phyloP scores from a whole-genome alignment of 306 rosid species.

The Vigna radiata region DNA sequence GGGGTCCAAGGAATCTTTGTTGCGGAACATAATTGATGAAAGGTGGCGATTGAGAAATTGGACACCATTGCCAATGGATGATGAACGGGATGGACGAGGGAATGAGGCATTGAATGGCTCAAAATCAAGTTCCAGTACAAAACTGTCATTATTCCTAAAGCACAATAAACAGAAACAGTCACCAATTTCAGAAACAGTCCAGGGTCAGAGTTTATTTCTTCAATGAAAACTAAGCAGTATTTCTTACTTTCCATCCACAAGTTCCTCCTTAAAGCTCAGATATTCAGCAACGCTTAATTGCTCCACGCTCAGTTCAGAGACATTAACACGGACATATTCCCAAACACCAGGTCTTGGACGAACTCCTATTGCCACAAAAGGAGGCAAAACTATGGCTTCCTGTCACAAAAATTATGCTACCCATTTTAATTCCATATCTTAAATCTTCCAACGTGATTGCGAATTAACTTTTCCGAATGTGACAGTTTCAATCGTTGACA shows the following conservation, averaged over 20 bases:
- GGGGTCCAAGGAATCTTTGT: slow-evolving; percentile 82
- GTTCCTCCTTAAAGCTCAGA: slow-evolving; percentile 87
- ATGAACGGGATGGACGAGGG: slow-evolving; percentile 86
- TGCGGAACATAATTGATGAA: slow-evolving; percentile 84
- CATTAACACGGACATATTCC: slow-evolving; percentile 88
- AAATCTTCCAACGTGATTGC: slow-evolving; percentile 25
- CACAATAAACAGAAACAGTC: slow-evolving; percentile 11
- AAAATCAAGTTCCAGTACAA: slow-evolving; percentile 82
- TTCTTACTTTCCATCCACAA: slow-evolving; percentile 72
- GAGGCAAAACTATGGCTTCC: slow-evolving; percentile 81
- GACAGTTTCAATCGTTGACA: background rate
- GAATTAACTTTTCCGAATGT: slow-evolving; percentile 15
- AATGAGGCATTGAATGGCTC: slow-evolving; percentile 92
- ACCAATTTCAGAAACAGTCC: slow-evolving; percentile 6
- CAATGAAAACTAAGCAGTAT: slow-evolving; percentile 29
- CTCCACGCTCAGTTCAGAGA: slow-evolving; percentile 82
- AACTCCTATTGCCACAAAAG: slow-evolving; percentile 89
- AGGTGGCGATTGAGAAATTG: slow-evolving; percentile 97
- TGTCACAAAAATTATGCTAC: slow-evolving; percentile 44
- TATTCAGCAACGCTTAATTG: slow-evolving; percentile 84
- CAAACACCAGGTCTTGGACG: slow-evolving; percentile 96
- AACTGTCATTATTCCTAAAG: slow-evolving; percentile 53
- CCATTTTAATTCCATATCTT: slow-evolving; percentile 5
- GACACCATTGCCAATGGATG: slow-evolving; percentile 98
- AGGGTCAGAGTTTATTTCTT: slow-evolving; percentile 28